Evolutionary conservation across 768 basidiomycete species (phyloP), one percentile per base, ranked within the genome.

Genomic region (Hirschioporus abietinus): DNA sequence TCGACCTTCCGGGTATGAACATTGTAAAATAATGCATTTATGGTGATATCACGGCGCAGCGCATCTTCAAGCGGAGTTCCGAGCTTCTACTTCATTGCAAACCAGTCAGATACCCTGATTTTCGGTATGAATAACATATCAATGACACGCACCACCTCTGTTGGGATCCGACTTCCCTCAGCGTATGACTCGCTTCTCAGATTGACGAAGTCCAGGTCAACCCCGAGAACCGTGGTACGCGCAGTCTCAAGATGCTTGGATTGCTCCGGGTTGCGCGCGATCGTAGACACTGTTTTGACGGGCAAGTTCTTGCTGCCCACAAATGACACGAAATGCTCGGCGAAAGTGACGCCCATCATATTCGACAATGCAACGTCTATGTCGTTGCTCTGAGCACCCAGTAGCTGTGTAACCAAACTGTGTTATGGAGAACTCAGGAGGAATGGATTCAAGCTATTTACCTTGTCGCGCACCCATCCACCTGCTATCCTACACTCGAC

Each of bases 391-490:
- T 92, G 80, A 20, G 84, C 81, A 12, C 89, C 90, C 36, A 99
- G 83, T 60, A 99, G 80, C 97, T 95, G 66, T 61, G 65, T 65
- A 66, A 64, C 63, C 68, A 63, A 66, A 23, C 25, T 25, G 23
- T 61, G 15, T 61, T 15, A 15, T 24, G 12, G 9, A 1, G 3
- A 5, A 15, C 30, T 15, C 15, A 61, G 15, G 3, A 2, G 30
- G 34, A 23, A 7, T 25, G 9, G 10, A n/a, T 57, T 35, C 66
- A 66, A 57, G 58, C 20, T 27, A 75, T 79, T 71, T 68, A 95
- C 96, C 89, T 99, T 99, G 77, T 99, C 97, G 72, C 97, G 83
- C 60, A 99, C 97, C 97, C 97, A 99, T 23, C 97, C 97, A 20
- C 97, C 97, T 12, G 95, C 97, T 61, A 99, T 92, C 70, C 97